Percentiles rank a stretch among this genome's conserved stretches.
Evolutionary conservation across 768 basidiomycete genomes (phyloP).

Genomic region (Suillus paluster): DNA sequence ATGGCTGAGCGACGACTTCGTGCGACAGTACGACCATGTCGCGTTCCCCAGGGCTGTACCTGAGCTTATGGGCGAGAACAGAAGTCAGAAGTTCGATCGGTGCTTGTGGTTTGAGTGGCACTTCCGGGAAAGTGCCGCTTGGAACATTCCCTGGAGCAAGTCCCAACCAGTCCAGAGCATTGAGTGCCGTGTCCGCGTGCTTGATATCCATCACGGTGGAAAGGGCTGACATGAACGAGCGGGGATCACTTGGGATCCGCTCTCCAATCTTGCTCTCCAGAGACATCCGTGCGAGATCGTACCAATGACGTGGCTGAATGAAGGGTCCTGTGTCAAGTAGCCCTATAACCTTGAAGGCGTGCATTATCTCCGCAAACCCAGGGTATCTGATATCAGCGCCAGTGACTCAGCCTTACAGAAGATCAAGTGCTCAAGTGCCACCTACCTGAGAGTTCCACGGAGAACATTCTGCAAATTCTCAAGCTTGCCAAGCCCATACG

Average conservation of each 20-base stretch:
- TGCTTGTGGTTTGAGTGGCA: conserved; percentile 52
- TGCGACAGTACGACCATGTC: conserved; percentile 90
- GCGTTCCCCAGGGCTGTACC: conserved; percentile 70
- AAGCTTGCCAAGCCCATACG: conserved; percentile 59
- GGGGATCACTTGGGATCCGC: conserved; percentile 32
- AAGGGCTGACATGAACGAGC: conserved; percentile 41
- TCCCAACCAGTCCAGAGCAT: conserved; percentile 50
- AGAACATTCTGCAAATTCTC: conserved; percentile 64
- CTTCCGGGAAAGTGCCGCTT: conserved; percentile 3
- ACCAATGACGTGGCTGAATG: conserved; percentile 31
- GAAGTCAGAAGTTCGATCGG: conserved; percentile 79
- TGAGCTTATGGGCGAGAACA: conserved; percentile 71
- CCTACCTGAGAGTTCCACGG: conserved; percentile 82
- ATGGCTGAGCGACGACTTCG: conserved; percentile 62
- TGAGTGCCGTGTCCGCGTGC: conserved; percentile 32
- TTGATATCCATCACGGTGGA: conserved; percentile 19
- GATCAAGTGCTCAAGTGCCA: background rate
- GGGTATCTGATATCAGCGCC: conserved; percentile 61
- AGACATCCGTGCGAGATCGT: conserved; percentile 41
- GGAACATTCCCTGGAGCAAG: conserved; percentile 2
- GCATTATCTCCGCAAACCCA: conserved; percentile 77
- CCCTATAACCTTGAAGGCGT: conserved; percentile 72
- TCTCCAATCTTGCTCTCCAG: conserved; percentile 32
- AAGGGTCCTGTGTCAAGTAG: conserved; percentile 51
- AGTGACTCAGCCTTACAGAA: background rate